Conservation (phyloP, 345 rosid genomes). For the Acer yangbiense region DNA sequence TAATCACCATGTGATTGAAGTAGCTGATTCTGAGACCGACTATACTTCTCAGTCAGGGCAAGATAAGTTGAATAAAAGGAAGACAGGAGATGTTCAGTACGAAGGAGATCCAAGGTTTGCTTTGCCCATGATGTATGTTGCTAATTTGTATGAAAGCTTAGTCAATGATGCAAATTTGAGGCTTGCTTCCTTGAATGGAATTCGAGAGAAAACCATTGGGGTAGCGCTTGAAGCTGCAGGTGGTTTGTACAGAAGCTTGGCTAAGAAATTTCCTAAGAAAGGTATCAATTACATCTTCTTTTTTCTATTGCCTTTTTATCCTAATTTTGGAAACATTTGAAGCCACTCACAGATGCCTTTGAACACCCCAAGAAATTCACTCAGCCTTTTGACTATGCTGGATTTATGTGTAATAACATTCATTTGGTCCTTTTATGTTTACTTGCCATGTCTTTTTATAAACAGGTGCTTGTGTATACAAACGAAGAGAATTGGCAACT, state of each 20-base stretch:
- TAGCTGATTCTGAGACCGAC: slow-evolving; percentile 50
- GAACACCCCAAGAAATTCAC: background rate
- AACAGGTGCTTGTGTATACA: slow-evolving; percentile 69
- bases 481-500: slow-evolving; percentile 95
- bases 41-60: slow-evolving; percentile 48
- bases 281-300: slow-evolving; percentile 37
- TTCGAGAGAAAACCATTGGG: slow-evolving; percentile 82
- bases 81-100: slow-evolving; percentile 62
- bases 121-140: slow-evolving; percentile 90
- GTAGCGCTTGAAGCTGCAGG: slow-evolving; percentile 97
- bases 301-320: background rate
- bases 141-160: slow-evolving; percentile 83
- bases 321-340: background rate
- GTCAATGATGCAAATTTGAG: slow-evolving; percentile 76
- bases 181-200: slow-evolving; percentile 70
- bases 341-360: background rate
- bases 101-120: slow-evolving; percentile 82
- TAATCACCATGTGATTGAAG: slow-evolving; percentile 59
- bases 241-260: slow-evolving; percentile 82
- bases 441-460: slow-evolving; percentile 2
- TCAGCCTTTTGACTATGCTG: background rate
- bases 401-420: background rate
- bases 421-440: background rate
- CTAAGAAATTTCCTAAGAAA: slow-evolving; percentile 89
- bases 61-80: slow-evolving; percentile 68